Evolutionary conservation across 345 rosid genomes (phyloP).

Genomic region (Murraya koenigii): DNA sequence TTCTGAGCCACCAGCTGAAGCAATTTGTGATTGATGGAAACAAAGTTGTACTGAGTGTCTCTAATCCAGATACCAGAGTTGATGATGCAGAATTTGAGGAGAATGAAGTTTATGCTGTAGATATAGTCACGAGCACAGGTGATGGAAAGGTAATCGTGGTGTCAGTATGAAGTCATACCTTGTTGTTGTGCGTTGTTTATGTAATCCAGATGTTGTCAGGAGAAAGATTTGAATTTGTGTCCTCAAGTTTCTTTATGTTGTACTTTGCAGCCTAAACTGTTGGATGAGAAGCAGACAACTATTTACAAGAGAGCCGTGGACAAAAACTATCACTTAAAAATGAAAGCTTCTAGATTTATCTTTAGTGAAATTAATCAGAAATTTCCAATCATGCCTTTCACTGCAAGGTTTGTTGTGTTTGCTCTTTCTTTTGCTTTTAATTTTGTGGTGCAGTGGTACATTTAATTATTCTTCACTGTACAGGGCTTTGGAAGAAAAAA

Average conservation of each 20-base stretch:
- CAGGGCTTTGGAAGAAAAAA: constrained; percentile 97
- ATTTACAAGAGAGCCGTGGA: constrained; percentile 85
- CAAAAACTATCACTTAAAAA: constrained; percentile 84
- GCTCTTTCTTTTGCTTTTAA: not conserved
- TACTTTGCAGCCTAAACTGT: constrained; percentile 76
- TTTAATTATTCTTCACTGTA: not conserved
- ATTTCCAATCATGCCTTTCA: constrained; percentile 80
- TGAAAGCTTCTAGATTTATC: constrained; percentile 98
- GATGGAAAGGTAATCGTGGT: constrained; percentile 85
- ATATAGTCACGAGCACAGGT: constrained; percentile 89
- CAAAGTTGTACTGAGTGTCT: constrained; percentile 68
- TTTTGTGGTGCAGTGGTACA: not conserved
- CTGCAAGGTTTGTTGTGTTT: constrained; percentile 61
- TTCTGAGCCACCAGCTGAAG: constrained; percentile 93
- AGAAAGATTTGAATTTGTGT: not conserved
- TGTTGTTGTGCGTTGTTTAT: not conserved
- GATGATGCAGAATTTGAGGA: constrained; percentile 96
- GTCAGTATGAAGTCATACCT: not conserved
- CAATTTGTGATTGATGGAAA: constrained; percentile 85
- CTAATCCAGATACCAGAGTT: constrained; percentile 83
- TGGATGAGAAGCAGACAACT: constrained; percentile 97
- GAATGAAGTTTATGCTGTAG: constrained; percentile 89
- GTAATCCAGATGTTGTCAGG: too few species aligned
- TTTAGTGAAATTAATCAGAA: constrained; percentile 87
- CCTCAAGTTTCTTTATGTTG: not conserved